Percentiles rank a stretch among this genome's conserved stretches.
These are phyloP conservation scores for Colletotrichum godetiae DNA, from an alignment of 2,329 filamentous ascomycete species.

Conservation along the genomic window DNA sequence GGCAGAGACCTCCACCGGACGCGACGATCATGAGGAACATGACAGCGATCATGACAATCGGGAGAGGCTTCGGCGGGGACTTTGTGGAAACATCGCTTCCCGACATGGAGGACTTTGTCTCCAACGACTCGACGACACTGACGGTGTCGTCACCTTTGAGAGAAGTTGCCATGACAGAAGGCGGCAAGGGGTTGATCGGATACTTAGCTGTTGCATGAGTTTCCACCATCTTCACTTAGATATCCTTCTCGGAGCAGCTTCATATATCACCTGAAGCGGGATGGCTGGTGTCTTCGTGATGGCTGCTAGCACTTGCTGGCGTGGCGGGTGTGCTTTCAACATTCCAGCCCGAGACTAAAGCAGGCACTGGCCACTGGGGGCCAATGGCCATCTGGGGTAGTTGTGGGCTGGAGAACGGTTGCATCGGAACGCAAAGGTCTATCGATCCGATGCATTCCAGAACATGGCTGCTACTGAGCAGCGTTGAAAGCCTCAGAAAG, in stretches of 20 bases:
- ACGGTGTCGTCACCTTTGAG: constrained; percentile 28
- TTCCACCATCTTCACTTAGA: neutral
- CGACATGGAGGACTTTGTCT: constrained; percentile 36
- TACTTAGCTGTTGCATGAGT: neutral
- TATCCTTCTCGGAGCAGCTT: neutral
- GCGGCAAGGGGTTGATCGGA: neutral
- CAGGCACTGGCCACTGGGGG: neutral
- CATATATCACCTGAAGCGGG: constrained; percentile 16
- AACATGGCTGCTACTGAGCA: neutral
- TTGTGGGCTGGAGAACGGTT: neutral
- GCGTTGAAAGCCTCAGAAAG: neutral
- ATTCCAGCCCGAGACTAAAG: constrained; percentile 18
- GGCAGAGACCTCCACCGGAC: constrained; percentile 30
- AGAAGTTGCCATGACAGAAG: constrained; percentile 20
- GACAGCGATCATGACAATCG: constrained; percentile 22
- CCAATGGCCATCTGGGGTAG: neutral
- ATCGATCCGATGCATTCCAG: constrained; percentile 17
- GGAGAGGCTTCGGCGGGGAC: constrained; percentile 31
- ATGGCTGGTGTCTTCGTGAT: constrained; percentile 20
- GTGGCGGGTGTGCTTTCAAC: constrained; percentile 25
- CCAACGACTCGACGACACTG: constrained; percentile 35
- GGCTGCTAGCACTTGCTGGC: constrained; percentile 8
- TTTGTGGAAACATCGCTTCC: constrained; percentile 34
- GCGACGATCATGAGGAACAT: constrained; percentile 33
- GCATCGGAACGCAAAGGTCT: neutral